These are phyloP conservation scores for Zizania latifolia DNA, from an alignment of 176 grass and related monocot species.

Conservation along the genomic window DNA sequence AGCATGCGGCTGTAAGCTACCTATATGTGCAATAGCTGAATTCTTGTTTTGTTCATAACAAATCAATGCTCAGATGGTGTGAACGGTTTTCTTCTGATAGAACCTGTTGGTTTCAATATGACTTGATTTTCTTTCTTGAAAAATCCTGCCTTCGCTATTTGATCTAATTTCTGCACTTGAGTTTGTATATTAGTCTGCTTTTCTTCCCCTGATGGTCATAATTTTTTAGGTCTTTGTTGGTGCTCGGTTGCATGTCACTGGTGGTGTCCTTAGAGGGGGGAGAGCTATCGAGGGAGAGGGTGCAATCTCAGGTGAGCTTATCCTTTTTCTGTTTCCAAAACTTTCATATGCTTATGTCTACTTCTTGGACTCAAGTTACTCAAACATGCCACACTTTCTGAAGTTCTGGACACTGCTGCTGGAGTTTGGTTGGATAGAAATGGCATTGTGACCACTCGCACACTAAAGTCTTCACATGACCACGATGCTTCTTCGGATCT, in stretches of 20 bases:
- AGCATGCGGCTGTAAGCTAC: constrained; percentile 93
- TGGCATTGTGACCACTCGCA: constrained; percentile 81
- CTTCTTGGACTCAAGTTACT: constrained; percentile 36
- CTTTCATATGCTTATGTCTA: constrained; percentile 14
- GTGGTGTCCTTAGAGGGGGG: constrained; percentile 94
- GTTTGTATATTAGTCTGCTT: constrained; percentile 8
- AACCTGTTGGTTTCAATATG: constrained; percentile 2
- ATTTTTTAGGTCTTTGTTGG: constrained; percentile 84
- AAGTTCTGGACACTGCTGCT: constrained; percentile 98
- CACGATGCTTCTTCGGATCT: constrained; percentile 81
- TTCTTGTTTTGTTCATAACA: constrained; percentile 19
- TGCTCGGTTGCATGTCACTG: constrained; percentile 96
- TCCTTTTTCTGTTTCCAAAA: not conserved
- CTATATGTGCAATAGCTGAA: constrained; percentile 10
- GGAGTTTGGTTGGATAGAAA: constrained; percentile 98
- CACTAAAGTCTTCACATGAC: constrained; percentile 71
- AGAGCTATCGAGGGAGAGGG: constrained; percentile 89
- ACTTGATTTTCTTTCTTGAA: constrained; percentile 1
- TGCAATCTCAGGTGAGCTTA: constrained; percentile 67
- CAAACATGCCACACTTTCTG: constrained; percentile 29
- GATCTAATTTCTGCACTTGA: constrained; percentile 14
- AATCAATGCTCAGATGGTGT: not conserved
- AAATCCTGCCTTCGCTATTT: constrained; percentile 13
- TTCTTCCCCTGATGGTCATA: constrained; percentile 40
- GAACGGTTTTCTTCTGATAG: not conserved